phyloP scores from a whole-genome alignment of 352 stramenopile genomes.

The Aphanomyces stellatus region DNA sequence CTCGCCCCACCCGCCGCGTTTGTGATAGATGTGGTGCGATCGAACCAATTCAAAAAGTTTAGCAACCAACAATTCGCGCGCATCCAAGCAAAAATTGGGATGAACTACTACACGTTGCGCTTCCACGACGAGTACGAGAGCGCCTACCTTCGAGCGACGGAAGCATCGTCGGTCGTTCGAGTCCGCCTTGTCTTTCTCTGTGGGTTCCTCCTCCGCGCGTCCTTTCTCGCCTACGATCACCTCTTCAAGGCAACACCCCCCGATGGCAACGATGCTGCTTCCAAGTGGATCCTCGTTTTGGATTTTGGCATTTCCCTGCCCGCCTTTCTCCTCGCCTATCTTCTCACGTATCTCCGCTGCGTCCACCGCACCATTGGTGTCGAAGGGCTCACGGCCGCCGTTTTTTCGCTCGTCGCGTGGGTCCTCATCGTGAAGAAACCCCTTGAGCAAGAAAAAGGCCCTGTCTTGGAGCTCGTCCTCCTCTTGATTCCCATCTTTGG shows the following conservation, averaged over 20 bases:
- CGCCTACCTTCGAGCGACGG: not conserved
- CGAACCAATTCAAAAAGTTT: no score
- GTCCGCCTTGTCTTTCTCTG: not conserved
- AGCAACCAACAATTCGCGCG: not conserved
- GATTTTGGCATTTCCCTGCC: conserved; percentile 24
- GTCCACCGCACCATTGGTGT: conserved; percentile 26
- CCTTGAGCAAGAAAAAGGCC: conserved; percentile 23
- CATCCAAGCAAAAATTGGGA: not conserved
- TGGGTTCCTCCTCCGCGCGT: not conserved
- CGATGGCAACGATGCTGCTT: not conserved
- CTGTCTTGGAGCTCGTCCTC: conserved; percentile 34
- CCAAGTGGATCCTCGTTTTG: no score
- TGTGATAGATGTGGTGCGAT: no score
- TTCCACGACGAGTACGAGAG: not conserved
- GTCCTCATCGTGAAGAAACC: conserved; percentile 33
- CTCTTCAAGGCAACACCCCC: not conserved
- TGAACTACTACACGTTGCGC: not conserved
- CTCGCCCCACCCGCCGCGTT: no score
- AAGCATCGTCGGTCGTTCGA: not conserved
- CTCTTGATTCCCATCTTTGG: conserved; percentile 39
- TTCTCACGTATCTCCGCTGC: conserved; percentile 22
- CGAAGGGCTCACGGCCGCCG: conserved; percentile 23
- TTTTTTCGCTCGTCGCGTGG: conserved; percentile 27
- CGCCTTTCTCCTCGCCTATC: conserved; percentile 12
- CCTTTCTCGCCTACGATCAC: not conserved